These are phyloP conservation scores for Wickerhamomyces queroliae DNA, from an alignment of 805 yeast genomes.

Conservation along the genomic window DNA sequence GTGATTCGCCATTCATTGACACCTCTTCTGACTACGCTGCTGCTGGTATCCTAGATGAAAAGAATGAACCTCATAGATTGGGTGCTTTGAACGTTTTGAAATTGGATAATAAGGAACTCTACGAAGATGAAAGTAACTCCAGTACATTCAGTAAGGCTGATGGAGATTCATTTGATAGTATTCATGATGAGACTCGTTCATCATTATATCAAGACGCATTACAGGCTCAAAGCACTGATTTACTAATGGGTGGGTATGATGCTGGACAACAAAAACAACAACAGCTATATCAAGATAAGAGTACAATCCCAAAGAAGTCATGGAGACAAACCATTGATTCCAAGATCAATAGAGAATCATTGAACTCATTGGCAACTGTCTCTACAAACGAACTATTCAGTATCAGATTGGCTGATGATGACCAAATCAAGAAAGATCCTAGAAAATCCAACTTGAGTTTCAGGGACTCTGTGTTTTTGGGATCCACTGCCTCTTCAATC, in stretches of 20 bases:
- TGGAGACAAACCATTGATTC: slow-evolving; percentile 47
- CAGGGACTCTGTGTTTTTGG: slow-evolving; percentile 36
- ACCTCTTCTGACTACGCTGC: slow-evolving; percentile 26
- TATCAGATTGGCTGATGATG: slow-evolving; percentile 68
- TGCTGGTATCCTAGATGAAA: slow-evolving; percentile 9
- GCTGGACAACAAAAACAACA: too few species aligned
- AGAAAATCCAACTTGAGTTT: slow-evolving; percentile 32
- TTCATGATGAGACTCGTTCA: slow-evolving; percentile 23
- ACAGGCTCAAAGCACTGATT: slow-evolving; percentile 34
- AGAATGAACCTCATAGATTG: slow-evolving; percentile 29
- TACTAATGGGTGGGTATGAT: slow-evolving; percentile 22
- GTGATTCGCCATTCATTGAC: slow-evolving; percentile 22
- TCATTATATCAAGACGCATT: slow-evolving; percentile 33
- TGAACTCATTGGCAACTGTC: slow-evolving; percentile 74
- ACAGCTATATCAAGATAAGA: slow-evolving; percentile 9
- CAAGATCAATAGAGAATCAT: slow-evolving; percentile 47
- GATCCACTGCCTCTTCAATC: slow-evolving; percentile 20
- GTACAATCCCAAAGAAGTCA: slow-evolving; percentile 37
- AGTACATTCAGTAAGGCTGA: slow-evolving; percentile 54
- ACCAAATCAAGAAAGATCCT: slow-evolving; percentile 35
- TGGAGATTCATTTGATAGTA: slow-evolving; percentile 28
- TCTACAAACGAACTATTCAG: slow-evolving; percentile 80
- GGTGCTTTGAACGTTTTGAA: slow-evolving; percentile 47
- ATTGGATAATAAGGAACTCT: slow-evolving; percentile 35
- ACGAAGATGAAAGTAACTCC: slow-evolving; percentile 31